phyloP scores from a whole-genome alignment of 805 yeast species.

The Saturnispora serradocipensis region DNA sequence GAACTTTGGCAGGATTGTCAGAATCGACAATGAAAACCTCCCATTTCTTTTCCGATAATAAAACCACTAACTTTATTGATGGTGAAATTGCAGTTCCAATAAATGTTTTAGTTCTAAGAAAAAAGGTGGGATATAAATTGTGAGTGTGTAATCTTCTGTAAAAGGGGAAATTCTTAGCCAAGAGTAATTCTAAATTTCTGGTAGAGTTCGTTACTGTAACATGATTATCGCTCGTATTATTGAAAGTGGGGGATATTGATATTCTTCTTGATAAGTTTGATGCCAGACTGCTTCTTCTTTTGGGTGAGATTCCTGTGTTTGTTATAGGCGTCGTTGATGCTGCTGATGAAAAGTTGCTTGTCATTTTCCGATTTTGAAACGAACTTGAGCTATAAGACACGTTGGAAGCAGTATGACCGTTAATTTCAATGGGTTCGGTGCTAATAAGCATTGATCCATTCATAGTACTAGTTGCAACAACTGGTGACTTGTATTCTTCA shows the following conservation, averaged over 20 bases:
- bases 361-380: neutral
- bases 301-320: neutral
- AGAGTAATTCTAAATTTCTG: slow-evolving; percentile 47
- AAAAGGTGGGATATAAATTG: slow-evolving; percentile 40
- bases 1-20: slow-evolving; percentile 36
- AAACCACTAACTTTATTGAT: slow-evolving; percentile 53
- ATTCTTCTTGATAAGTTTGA: slow-evolving; percentile 18
- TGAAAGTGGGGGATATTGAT: slow-evolving; percentile 18
- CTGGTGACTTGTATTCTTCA: neutral
- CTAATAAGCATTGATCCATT: neutral
- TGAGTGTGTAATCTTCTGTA: slow-evolving; percentile 55
- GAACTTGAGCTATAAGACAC: neutral
- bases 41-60: slow-evolving; percentile 64
- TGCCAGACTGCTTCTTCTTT: neutral
- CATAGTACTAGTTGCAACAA: neutral
- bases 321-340: neutral
- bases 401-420: neutral
- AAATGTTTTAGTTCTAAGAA: slow-evolving; percentile 39
- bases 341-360: neutral
- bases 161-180: slow-evolving; percentile 75
- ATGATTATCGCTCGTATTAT: slow-evolving; percentile 3
- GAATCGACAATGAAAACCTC: slow-evolving; percentile 53
- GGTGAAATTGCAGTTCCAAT: slow-evolving; percentile 55
- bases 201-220: neutral
- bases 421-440: neutral